Conservation (phyloP, 495 filamentous ascomycete genomes). For the Penicillium riverlandense region DNA sequence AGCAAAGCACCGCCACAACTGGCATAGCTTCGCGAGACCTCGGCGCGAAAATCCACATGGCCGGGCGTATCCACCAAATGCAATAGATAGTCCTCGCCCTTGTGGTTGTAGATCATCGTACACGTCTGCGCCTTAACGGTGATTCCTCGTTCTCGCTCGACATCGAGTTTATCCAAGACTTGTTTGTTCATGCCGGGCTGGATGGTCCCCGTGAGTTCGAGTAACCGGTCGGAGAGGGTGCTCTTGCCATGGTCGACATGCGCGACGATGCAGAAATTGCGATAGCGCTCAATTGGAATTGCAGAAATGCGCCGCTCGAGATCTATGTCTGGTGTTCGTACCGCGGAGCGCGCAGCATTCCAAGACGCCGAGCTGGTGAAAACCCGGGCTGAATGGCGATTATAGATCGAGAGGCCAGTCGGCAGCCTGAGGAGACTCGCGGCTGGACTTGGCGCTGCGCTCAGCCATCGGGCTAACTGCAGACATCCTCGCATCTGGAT, state of each 20-base stretch:
- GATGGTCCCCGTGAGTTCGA: slow-evolving; percentile 95
- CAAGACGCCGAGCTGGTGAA: slow-evolving; percentile 34
- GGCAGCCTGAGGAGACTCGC: slow-evolving; percentile 27
- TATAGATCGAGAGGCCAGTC: slow-evolving; percentile 9
- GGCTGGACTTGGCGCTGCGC: slow-evolving; percentile 33
- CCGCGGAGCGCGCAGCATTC: slow-evolving; percentile 28
- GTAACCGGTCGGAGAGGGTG: slow-evolving; percentile 82
- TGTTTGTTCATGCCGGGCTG: slow-evolving; percentile 84
- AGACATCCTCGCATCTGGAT: slow-evolving; percentile 52
- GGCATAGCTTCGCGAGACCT: slow-evolving; percentile 90
- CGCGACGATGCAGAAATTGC: slow-evolving; percentile 96
- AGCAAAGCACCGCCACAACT: slow-evolving; percentile 90
- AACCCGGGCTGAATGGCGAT: slow-evolving; percentile 13
- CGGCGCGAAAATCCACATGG: slow-evolving; percentile 95
- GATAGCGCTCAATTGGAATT: slow-evolving; percentile 86
- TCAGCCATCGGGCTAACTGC: slow-evolving; percentile 45
- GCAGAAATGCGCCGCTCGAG: slow-evolving; percentile 76
- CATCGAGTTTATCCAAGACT: slow-evolving; percentile 93
- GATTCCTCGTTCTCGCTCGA: slow-evolving; percentile 91
- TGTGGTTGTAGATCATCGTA: slow-evolving; percentile 87
- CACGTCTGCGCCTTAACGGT: slow-evolving; percentile 99
- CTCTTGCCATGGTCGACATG: slow-evolving; percentile 99
- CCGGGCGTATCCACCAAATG: slow-evolving; percentile 96
- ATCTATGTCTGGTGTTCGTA: slow-evolving; percentile 32
- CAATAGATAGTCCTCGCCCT: slow-evolving; percentile 81